These are phyloP conservation scores for Didymella lethalis DNA, from an alignment of 2,329 filamentous ascomycete genomes.

Conservation along the genomic window DNA sequence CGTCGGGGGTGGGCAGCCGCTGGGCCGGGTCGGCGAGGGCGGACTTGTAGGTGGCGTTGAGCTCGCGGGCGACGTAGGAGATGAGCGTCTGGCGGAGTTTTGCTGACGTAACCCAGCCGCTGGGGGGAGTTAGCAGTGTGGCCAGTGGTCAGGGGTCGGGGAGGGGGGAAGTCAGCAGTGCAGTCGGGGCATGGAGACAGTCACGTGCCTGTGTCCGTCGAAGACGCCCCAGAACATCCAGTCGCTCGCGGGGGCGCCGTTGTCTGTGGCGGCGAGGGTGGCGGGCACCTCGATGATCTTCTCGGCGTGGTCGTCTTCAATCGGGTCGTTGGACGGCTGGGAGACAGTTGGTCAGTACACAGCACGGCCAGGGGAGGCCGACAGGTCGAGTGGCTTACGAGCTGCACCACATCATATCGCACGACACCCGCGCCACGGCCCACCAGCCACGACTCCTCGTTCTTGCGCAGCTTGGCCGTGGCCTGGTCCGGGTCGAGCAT, in stretches of 20 bases:
- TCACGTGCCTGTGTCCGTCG: conserved; percentile 84
- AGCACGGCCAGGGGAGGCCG: too few species aligned
- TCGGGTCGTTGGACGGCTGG: conserved; percentile 49
- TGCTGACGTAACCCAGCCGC: conserved; percentile 97
- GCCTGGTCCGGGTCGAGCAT: conserved; percentile 97
- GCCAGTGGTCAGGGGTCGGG: too few species aligned
- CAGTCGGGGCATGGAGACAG: too few species aligned
- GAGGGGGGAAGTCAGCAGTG: too few species aligned
- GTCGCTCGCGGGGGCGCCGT: conserved; percentile 71
- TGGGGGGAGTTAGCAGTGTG: conserved; percentile 47
- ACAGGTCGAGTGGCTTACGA: not conserved
- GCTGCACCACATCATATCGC: conserved; percentile 91
- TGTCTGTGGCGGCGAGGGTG: conserved; percentile 62
- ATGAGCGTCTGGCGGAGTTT: conserved; percentile 93
- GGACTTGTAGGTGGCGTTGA: conserved; percentile 89
- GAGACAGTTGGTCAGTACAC: too few species aligned
- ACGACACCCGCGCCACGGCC: conserved; percentile 90
- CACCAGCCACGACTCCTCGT: conserved; percentile 91
- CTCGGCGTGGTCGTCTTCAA: conserved; percentile 97
- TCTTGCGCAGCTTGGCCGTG: conserved; percentile 84
- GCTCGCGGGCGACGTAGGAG: conserved; percentile 87
- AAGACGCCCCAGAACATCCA: conserved; percentile 99
- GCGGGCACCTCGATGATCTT: conserved; percentile 92
- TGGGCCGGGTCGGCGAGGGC: conserved; percentile 65
- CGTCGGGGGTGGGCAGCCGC: conserved; percentile 74